Conservation (phyloP, 768 basidiomycete species). For the Pleurotus tuber-regium region DNA sequence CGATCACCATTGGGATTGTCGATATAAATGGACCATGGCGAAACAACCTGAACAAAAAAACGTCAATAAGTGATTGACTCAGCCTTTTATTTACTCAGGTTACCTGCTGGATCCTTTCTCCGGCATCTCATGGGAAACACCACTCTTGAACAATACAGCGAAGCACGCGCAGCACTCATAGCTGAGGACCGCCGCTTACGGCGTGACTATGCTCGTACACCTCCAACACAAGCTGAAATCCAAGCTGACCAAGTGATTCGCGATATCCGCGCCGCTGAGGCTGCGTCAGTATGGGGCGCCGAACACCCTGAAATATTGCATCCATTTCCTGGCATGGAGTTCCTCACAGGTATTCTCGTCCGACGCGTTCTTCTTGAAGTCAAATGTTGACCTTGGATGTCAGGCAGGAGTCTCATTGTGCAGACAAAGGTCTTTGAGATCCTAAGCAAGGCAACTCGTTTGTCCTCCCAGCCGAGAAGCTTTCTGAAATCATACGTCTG, state of each 20-base stretch:
- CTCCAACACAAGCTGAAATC: slow-evolving; percentile 36
- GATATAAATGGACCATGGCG: too few species aligned
- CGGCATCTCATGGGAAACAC: neutral
- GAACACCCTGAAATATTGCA: slow-evolving; percentile 54
- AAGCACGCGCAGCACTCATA: slow-evolving; percentile 34
- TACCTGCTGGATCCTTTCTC: too few species aligned
- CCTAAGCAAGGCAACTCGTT: slow-evolving; percentile 47
- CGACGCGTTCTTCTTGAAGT: neutral
- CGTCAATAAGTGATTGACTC: too few species aligned
- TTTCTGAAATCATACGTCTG: neutral
- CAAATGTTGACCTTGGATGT: neutral
- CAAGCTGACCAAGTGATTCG: slow-evolving; percentile 59
- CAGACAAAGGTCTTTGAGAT: slow-evolving; percentile 62
- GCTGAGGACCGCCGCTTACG: slow-evolving; percentile 47
- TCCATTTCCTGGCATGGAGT: slow-evolving; percentile 78
- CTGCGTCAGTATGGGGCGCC: slow-evolving; percentile 53
- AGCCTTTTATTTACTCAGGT: too few species aligned
- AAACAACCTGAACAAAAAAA: too few species aligned
- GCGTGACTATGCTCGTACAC: slow-evolving; percentile 36
- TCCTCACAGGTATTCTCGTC: slow-evolving; percentile 53
- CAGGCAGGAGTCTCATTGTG: slow-evolving; percentile 56
- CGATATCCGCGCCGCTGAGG: slow-evolving; percentile 53
- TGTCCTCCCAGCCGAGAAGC: neutral
- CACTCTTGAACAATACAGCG: slow-evolving; percentile 26
- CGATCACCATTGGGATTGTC: too few species aligned